Evolutionary conservation across 805 yeast species (phyloP).

Genomic region (Pichia deserticola): DNA sequence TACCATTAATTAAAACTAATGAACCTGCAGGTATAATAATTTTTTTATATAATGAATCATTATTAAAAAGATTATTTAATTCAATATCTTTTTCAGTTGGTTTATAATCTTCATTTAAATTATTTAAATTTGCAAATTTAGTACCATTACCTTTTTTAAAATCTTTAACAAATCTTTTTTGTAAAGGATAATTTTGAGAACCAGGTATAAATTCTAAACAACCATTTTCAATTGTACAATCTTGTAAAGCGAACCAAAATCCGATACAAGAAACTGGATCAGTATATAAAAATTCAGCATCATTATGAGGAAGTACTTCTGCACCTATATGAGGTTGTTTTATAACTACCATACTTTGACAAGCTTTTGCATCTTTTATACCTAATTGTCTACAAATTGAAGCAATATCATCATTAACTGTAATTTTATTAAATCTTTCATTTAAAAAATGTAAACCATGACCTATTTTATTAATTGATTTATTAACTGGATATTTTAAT

Average conservation of each 20-base stretch:
- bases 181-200: conserved; percentile 51
- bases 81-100: conserved; percentile 19
- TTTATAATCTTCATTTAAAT: conserved; percentile 16
- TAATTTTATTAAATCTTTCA: conserved; percentile 39
- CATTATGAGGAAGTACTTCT: conserved; percentile 73
- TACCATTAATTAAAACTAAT: conserved; percentile 61
- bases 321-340: conserved; percentile 71
- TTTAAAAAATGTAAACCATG: conserved; percentile 64
- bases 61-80: conserved; percentile 23
- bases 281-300: conserved; percentile 65
- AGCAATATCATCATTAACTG: conserved; percentile 43
- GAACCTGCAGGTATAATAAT: conserved; percentile 68
- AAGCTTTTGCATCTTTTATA: conserved; percentile 57
- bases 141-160: conserved; percentile 47
- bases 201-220: conserved; percentile 67
- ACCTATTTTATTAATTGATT: conserved; percentile 69
- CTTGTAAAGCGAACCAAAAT: conserved; percentile 76
- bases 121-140: conserved; percentile 35
- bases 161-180: conserved; percentile 56
- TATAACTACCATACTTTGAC: conserved; percentile 74
- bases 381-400: conserved; percentile 46
- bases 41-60: conserved; percentile 36
- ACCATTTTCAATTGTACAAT: conserved; percentile 60
- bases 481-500: conserved; percentile 43
- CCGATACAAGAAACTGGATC: conserved; percentile 68